These are phyloP conservation scores for Priceomyces fermenticarens DNA, from an alignment of 805 yeast species.

Conservation along the genomic window DNA sequence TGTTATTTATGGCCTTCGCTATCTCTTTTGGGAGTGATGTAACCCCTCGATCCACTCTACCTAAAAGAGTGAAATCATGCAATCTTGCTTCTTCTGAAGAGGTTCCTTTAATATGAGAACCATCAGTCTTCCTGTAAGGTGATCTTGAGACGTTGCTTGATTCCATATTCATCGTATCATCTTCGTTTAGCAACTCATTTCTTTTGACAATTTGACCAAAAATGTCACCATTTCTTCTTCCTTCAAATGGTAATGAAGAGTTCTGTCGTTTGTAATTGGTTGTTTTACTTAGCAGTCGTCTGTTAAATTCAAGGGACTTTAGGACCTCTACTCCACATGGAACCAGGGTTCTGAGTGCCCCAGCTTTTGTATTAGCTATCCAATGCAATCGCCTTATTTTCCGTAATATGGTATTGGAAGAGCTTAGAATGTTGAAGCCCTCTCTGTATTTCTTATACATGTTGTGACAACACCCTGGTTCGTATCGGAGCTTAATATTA, in stretches of 20 bases:
- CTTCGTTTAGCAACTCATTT: constrained; percentile 11
- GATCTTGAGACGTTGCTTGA: constrained; percentile 14
- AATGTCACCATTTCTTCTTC: constrained; percentile 18
- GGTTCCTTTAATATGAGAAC: constrained; percentile 39
- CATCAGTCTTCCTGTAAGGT: constrained; percentile 38
- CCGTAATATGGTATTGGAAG: too few species aligned
- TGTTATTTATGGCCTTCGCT: constrained; percentile 57
- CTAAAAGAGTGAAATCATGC: constrained; percentile 55
- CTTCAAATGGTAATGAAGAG: constrained; percentile 15
- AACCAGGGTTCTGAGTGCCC: too few species aligned
- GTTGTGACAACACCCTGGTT: too few species aligned
- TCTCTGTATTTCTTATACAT: too few species aligned
- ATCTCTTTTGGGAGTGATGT: constrained; percentile 55
- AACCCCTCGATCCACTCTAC: constrained; percentile 51
- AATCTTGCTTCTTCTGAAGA: constrained; percentile 54
- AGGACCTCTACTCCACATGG: too few species aligned
- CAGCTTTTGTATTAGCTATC: too few species aligned
- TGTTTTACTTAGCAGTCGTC: neutral
- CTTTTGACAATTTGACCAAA: constrained; percentile 24
- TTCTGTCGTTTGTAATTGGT: neutral
- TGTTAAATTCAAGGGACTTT: too few species aligned
- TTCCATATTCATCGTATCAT: constrained; percentile 2
- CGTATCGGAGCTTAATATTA: too few species aligned
- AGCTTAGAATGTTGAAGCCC: too few species aligned
- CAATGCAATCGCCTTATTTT: too few species aligned